Base-by-base conservation (phyloP, 345 rosid genomes). In the Dimocarpus longan region DNA sequence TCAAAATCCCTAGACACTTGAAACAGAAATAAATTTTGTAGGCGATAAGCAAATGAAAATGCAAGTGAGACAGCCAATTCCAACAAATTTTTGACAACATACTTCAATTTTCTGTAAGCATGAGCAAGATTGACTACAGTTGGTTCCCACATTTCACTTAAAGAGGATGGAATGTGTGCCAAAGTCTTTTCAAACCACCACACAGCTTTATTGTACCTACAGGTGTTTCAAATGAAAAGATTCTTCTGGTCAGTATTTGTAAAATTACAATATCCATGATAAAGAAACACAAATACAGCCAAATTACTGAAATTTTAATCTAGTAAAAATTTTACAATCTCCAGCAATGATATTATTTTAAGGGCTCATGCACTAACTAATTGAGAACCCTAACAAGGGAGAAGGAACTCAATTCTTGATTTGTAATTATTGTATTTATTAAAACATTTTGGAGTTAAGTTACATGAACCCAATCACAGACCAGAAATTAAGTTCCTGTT, bases 181-280 rank as follows among this genome's bases (percentile, higher is more conserved):
- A 96, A 86, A n/a, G 98, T 94, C 91, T 91, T 90, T 80, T 94
- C 94, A 76, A 96, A 91, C 97, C 98, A 94, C 84, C 87, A 77
- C 66, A 91, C 92, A 69, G 98, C 93, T 76, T 91, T 92, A 80
- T 86, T 84, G 78, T 96, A 96, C 98, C 99, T 96, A 90, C 71
- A 85, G 86, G 43, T 32, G 66, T 78, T 78, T 52, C 74, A 79
- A 73, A 75, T 42, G 63, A 40, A 37, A 81, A 73, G 28, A 22
- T 54, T n/a, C 65, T 39, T 32, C 8, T 7, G 26, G 80, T 74
- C 70, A 77, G 62, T 74, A 75, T n/a, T 42, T 63, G 57, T 10
- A 10, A 16, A 59, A 37, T 62, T 44, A 21, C 19, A 54, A 71
- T 18, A 52, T 21, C 56, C 66, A 73, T 10, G 39, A 42, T 63